Evolutionary conservation across 2,329 filamentous ascomycete species (phyloP).

Genomic region (Xenosphaeropsis pyriputrescens): DNA sequence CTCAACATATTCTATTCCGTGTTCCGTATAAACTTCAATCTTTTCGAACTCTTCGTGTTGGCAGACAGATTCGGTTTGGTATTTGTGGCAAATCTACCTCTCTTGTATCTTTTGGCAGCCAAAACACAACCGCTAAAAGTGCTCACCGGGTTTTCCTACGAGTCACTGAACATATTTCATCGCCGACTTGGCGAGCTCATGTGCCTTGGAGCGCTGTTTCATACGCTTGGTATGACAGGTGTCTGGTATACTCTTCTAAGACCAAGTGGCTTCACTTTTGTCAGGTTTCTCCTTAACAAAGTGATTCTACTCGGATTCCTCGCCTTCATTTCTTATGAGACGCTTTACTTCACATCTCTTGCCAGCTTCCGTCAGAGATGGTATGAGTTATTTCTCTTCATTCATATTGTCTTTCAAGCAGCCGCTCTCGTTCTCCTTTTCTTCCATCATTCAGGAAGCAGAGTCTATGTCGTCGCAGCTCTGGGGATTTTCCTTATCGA

Average conservation of each 20-base stretch:
- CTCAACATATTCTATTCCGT: conserved; percentile 44
- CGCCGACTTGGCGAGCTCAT: conserved; percentile 46
- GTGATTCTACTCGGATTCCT: conserved; percentile 37
- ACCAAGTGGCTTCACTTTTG: conserved; percentile 31
- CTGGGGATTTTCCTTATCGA: conserved; percentile 42
- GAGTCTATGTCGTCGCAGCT: conserved; percentile 35
- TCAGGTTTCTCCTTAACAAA: conserved; percentile 32
- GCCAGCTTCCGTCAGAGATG: conserved; percentile 41
- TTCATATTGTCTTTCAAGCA: conserved; percentile 41
- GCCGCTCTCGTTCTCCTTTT: conserved; percentile 39
- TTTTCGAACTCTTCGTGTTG: conserved; percentile 38
- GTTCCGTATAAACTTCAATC: conserved; percentile 30
- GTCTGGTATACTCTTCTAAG: conserved; percentile 37
- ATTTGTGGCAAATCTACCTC: conserved; percentile 32
- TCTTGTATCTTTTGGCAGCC: conserved; percentile 47
- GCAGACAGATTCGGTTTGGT: conserved; percentile 15
- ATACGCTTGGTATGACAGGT: conserved; percentile 36
- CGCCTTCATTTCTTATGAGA: conserved; percentile 40
- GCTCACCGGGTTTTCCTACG: conserved; percentile 50
- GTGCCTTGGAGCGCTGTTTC: conserved; percentile 42
- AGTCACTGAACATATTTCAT: conserved; percentile 51
- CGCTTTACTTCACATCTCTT: conserved; percentile 47
- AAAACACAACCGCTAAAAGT: conserved; percentile 50
- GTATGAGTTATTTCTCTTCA: conserved; percentile 47
- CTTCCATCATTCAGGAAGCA: conserved; percentile 38